Evolutionary conservation across 2,329 filamentous ascomycete genomes (phyloP).

Genomic region (Fusarium clavum): DNA sequence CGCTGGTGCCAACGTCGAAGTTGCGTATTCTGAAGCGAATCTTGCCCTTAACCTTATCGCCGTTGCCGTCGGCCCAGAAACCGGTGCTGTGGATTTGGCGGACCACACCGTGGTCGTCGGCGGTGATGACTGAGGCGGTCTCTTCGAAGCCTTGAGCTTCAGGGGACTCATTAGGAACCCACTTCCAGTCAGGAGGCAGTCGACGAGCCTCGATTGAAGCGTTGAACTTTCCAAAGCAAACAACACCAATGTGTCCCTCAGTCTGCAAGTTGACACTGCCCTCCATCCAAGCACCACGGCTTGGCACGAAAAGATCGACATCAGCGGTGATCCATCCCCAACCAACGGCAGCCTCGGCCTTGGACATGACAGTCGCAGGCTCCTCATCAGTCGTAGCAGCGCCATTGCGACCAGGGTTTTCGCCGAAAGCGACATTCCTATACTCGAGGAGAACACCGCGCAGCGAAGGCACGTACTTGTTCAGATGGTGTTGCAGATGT

Average conservation of each 20-base stretch:
- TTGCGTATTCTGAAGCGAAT: slow-evolving; percentile 84
- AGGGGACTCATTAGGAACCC: slow-evolving; percentile 69
- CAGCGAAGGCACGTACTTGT: slow-evolving; percentile 80
- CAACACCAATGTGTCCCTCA: slow-evolving; percentile 87
- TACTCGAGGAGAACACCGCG: slow-evolving; percentile 81
- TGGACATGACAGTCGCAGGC: slow-evolving; percentile 60
- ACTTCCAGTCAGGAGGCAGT: slow-evolving; percentile 83
- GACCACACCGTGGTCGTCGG: slow-evolving; percentile 64
- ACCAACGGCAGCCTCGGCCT: slow-evolving; percentile 86
- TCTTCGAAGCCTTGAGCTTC: slow-evolving; percentile 57
- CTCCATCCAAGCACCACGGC: slow-evolving; percentile 78
- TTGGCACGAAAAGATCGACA: slow-evolving; percentile 84
- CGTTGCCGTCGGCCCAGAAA: slow-evolving; percentile 80
- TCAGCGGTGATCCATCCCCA: slow-evolving; percentile 92
- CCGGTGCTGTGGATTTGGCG: slow-evolving; percentile 68
- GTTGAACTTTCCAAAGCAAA: slow-evolving; percentile 93
- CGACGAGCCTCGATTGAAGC: slow-evolving; percentile 83
- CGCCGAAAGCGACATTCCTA: slow-evolving; percentile 73
- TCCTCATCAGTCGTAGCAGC: slow-evolving; percentile 62
- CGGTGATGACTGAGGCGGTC: slow-evolving; percentile 55
- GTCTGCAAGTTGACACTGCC: slow-evolving; percentile 88
- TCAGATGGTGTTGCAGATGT: slow-evolving; percentile 78
- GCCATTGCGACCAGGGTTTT: slow-evolving; percentile 63
- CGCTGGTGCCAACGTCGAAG: slow-evolving; percentile 82
- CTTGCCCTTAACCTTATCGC: slow-evolving; percentile 75